These are phyloP conservation scores for Nannizziopsis arthrosporioides DNA, from an alignment of 2,329 filamentous ascomycete species.

Conservation along the genomic window DNA sequence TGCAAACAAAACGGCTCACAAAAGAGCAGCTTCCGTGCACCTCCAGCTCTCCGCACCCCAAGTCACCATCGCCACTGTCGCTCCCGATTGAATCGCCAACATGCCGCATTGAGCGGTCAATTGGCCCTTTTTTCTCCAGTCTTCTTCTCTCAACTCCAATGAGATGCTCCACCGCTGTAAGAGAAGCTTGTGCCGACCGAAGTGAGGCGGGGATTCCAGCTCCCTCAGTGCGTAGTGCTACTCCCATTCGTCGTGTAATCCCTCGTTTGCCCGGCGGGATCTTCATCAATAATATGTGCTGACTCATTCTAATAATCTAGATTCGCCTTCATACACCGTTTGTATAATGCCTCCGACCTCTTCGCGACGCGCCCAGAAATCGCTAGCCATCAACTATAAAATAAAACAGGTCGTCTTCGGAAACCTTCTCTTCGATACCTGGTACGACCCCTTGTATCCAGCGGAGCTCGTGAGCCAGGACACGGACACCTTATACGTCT, in stretches of 20 bases:
- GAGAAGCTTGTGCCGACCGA: slow-evolving; percentile 7
- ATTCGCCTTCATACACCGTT: slow-evolving; percentile 3
- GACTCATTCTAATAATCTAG: slow-evolving; percentile 8
- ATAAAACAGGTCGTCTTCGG: slow-evolving; percentile 80
- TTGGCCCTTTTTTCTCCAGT: background rate
- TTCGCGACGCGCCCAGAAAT: slow-evolving; percentile 14
- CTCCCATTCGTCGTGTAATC: slow-evolving; percentile 2
- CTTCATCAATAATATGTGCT: slow-evolving; percentile 1
- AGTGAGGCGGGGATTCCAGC: slow-evolving; percentile 9
- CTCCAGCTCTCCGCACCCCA: background rate
- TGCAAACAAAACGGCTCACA: too few species aligned
- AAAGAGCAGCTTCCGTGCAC: background rate
- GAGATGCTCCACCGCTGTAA: slow-evolving; percentile 2
- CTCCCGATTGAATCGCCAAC: slow-evolving; percentile 2
- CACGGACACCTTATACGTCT: slow-evolving; percentile 63
- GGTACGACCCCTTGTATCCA: slow-evolving; percentile 84
- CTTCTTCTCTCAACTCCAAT: slow-evolving; percentile 4
- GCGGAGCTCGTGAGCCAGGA: slow-evolving; percentile 50
- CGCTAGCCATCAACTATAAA: slow-evolving; percentile 50
- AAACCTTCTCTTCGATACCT: slow-evolving; percentile 70
- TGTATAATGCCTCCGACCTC: slow-evolving; percentile 10
- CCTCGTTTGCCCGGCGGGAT: slow-evolving; percentile 1
- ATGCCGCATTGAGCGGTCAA: background rate
- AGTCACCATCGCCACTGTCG: background rate
- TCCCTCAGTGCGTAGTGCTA: slow-evolving; percentile 10